phyloP scores from a whole-genome alignment of 1,284 basidiomycete species.

The Trichosporon sp. region DNA sequence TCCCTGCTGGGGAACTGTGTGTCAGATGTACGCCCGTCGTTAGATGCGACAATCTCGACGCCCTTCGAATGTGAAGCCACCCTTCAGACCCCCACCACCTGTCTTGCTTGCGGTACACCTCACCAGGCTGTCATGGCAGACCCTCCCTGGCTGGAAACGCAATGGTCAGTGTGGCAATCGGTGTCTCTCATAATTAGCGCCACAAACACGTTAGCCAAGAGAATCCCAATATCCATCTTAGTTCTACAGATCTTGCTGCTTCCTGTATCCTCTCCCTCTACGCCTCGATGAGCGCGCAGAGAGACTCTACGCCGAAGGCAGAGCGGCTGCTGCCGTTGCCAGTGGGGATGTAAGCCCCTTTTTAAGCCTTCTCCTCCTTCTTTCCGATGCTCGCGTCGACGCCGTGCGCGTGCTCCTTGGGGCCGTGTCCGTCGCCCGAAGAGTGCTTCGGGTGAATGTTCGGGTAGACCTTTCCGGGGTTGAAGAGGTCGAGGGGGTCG shows the following conservation, averaged over 20 bases:
- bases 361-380: neutral
- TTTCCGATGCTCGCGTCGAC: neutral
- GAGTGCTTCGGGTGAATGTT: conserved; percentile 43
- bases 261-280: neutral
- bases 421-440: neutral
- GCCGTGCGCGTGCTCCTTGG: neutral
- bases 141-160: too few species aligned
- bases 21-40: too few species aligned
- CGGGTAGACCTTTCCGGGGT: conserved; percentile 69
- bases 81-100: too few species aligned
- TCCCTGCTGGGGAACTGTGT: too few species aligned
- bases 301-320: neutral
- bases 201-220: neutral
- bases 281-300: too few species aligned
- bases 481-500: conserved; percentile 75
- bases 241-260: neutral
- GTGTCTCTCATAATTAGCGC: too few species aligned
- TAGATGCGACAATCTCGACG: too few species aligned
- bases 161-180: too few species aligned
- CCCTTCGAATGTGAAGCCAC: too few species aligned
- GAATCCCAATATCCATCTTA: neutral
- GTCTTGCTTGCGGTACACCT: too few species aligned
- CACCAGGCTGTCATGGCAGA: too few species aligned
- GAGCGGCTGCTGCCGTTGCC: neutral
- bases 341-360: neutral